Percentiles rank a stretch among this genome's conserved stretches.
These are phyloP conservation scores for Claviceps fusiformis DNA, from an alignment of 2,329 filamentous ascomycete genomes.

Conservation along the genomic window DNA sequence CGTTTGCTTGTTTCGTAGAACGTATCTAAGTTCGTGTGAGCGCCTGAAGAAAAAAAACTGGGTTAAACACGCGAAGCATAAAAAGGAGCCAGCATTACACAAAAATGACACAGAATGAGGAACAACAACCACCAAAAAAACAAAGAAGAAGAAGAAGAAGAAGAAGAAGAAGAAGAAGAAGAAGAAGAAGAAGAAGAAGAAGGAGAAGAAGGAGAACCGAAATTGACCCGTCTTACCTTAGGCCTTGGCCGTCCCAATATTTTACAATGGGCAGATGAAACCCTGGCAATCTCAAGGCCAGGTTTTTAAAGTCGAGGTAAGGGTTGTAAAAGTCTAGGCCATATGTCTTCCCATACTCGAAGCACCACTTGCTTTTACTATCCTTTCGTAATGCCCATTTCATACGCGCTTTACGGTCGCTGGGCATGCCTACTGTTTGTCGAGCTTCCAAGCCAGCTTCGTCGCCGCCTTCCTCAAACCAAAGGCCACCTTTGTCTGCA, in stretches of 20 bases:
- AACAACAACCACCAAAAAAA: background rate
- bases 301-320: conserved; percentile 72
- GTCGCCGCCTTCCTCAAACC: conserved; percentile 54
- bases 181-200: background rate
- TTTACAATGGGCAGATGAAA: conserved; percentile 60
- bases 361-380: conserved; percentile 39
- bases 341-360: conserved; percentile 39
- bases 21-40: conserved; percentile 81
- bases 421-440: conserved; percentile 34
- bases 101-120: conserved; percentile 1
- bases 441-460: conserved; percentile 37
- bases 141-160: background rate
- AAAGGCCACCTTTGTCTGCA: conserved; percentile 34
- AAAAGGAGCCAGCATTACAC: background rate
- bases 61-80: conserved; percentile 8
- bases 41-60: conserved; percentile 33
- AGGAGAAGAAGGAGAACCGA: background rate
- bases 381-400: conserved; percentile 41
- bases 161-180: background rate
- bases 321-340: conserved; percentile 71
- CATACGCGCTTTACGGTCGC: conserved; percentile 37
- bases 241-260: conserved; percentile 67
- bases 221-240: conserved; percentile 43
- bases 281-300: conserved; percentile 57
- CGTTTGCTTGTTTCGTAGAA: conserved; percentile 68